These are phyloP conservation scores for Theobroma cacao DNA, from an alignment of 345 rosid genomes.

Conservation along the genomic window DNA sequence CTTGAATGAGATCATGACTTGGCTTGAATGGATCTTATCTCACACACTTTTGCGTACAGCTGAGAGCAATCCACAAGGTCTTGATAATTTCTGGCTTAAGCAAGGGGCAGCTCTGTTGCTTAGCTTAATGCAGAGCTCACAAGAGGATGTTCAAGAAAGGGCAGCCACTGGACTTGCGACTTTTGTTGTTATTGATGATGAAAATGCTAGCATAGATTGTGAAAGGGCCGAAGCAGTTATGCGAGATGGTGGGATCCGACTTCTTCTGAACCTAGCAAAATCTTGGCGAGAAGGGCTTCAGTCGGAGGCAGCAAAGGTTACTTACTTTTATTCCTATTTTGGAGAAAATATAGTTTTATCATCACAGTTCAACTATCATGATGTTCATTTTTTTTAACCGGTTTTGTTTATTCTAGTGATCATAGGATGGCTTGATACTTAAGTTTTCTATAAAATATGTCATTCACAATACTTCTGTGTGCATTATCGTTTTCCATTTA, in stretches of 20 bases:
- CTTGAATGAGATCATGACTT: conserved; percentile 55
- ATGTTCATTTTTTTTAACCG: neutral
- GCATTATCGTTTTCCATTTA: neutral
- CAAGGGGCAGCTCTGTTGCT: conserved; percentile 78
- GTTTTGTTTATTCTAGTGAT: neutral
- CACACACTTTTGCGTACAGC: conserved; percentile 70
- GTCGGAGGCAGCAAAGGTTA: conserved; percentile 84
- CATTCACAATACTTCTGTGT: neutral
- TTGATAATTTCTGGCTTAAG: conserved; percentile 77
- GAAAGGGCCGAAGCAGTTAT: conserved; percentile 87
- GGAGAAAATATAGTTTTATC: neutral
- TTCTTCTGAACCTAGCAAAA: conserved; percentile 72
- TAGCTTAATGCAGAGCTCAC: conserved; percentile 67
- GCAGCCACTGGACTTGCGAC: conserved; percentile 93
- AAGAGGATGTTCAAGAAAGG: conserved; percentile 87
- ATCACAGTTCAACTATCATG: neutral
- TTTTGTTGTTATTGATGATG: conserved; percentile 82
- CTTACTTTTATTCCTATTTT: neutral
- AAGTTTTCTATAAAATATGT: neutral
- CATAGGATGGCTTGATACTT: conserved; percentile 1
- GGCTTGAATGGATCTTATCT: conserved; percentile 80
- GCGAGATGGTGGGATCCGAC: conserved; percentile 72
- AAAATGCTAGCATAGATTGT: conserved; percentile 75
- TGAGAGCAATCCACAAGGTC: conserved; percentile 68
- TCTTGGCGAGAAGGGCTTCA: conserved; percentile 91